Evolutionary conservation across 1,284 basidiomycete species (phyloP).

Genomic region (Lignosus rhinocerotis): DNA sequence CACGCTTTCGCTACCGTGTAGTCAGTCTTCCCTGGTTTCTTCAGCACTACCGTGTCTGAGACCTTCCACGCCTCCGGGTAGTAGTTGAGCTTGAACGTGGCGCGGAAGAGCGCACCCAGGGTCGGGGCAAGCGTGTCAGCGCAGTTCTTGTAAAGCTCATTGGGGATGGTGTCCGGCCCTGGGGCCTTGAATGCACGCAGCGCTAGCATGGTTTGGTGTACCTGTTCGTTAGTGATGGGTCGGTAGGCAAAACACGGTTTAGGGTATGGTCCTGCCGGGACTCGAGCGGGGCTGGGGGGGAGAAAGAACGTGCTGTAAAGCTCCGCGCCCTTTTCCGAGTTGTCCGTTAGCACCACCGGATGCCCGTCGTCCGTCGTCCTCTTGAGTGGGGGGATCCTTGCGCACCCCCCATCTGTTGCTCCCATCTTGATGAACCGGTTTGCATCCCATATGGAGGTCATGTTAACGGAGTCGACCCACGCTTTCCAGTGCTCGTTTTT

Average conservation of each 20-base stretch:
- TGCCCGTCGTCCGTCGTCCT: not conserved
- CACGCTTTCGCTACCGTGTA: constrained; percentile 40
- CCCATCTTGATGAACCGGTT: constrained; percentile 32
- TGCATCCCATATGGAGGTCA: constrained; percentile 34
- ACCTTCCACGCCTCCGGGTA: constrained; percentile 37
- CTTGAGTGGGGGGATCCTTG: constrained; percentile 33
- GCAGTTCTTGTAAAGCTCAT: constrained; percentile 34
- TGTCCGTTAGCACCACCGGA: constrained; percentile 16
- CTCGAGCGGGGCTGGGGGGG: constrained; percentile 11
- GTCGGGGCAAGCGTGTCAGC: constrained; percentile 27
- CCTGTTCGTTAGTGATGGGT: constrained; percentile 23
- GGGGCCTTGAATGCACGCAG: constrained; percentile 38
- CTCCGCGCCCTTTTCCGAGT: constrained; percentile 19
- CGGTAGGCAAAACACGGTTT: constrained; percentile 27
- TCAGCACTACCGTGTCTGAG: constrained; percentile 36
- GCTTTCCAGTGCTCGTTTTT: constrained; percentile 38
- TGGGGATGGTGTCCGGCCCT: constrained; percentile 37
- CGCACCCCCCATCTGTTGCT: constrained; percentile 32
- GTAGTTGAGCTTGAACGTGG: constrained; percentile 25
- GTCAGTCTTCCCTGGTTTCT: constrained; percentile 40
- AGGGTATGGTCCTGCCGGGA: constrained; percentile 20
- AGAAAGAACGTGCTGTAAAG: constrained; percentile 36
- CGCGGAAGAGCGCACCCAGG: constrained; percentile 34
- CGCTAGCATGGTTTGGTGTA: constrained; percentile 18
- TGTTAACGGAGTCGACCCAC: constrained; percentile 34